These are phyloP conservation scores for Fusarium acutatum DNA, from an alignment of 2,329 filamentous ascomycete genomes.

Conservation along the genomic window DNA sequence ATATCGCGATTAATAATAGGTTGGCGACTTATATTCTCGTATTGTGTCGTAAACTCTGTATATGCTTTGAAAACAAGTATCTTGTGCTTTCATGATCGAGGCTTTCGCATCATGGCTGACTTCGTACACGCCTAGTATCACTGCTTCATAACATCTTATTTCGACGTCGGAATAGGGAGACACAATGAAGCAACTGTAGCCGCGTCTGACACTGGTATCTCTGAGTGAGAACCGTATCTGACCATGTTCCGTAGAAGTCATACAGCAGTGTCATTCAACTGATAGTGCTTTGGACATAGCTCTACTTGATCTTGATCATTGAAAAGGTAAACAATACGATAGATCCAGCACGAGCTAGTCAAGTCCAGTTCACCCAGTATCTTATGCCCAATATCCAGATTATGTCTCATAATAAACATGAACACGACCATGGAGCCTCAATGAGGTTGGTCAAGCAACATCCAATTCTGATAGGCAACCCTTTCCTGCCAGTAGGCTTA, in stretches of 20 bases:
- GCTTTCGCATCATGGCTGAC: not conserved
- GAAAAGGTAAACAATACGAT: not conserved
- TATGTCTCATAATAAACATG: not conserved
- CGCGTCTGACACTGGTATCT: not conserved
- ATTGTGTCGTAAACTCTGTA: too few relatives aligned
- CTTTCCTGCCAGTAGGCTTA: not conserved
- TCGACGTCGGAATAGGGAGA: not conserved
- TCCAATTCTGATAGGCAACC: not conserved
- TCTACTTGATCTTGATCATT: conserved; percentile 5
- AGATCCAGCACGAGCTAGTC: not conserved
- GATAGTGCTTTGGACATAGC: not conserved
- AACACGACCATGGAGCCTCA: not conserved
- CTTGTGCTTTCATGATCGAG: not conserved
- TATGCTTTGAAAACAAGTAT: not conserved
- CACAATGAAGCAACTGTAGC: not conserved
- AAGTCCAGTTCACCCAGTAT: not conserved
- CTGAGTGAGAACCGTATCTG: not conserved
- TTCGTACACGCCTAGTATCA: not conserved
- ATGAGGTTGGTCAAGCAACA: not conserved
- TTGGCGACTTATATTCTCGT: too few relatives aligned
- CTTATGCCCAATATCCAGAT: not conserved
- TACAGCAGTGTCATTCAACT: not conserved
- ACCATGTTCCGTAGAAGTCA: not conserved
- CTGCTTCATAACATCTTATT: not conserved
- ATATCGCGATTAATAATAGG: not conserved